These are phyloP conservation scores for Proliferodiscus dingleyae DNA, from an alignment of 2,329 filamentous ascomycete species.

Conservation along the genomic window DNA sequence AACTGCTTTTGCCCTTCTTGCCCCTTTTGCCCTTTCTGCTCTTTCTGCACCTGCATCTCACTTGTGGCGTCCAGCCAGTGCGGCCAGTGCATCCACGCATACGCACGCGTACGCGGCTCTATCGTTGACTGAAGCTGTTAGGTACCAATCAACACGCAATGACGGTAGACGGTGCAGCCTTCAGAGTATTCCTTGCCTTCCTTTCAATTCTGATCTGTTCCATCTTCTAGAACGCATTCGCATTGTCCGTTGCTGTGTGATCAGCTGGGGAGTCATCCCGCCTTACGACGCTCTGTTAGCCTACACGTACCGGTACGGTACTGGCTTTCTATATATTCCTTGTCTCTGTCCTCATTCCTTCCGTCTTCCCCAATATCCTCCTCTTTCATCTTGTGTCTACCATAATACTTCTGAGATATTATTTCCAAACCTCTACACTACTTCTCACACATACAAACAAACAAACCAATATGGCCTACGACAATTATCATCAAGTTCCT, in stretches of 20 bases:
- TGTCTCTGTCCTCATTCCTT: conserved; percentile 10
- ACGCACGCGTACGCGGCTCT: conserved; percentile 12
- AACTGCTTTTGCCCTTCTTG: no score
- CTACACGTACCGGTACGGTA: no score
- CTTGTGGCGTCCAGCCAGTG: conserved; percentile 7
- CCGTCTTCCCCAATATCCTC: conserved; percentile 1
- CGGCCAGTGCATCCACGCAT: no score
- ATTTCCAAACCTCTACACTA: no score
- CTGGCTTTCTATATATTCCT: conserved; percentile 14
- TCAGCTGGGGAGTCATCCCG: conserved; percentile 3
- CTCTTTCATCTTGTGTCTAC: conserved; percentile 6
- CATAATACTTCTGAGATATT: no score
- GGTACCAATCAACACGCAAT: conserved; percentile 9
- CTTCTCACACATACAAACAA: no score
- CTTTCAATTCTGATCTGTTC: conserved; percentile 15
- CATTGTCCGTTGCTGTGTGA: conserved; percentile 13
- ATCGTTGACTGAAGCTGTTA: background rate
- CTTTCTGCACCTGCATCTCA: background rate
- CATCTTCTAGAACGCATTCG: conserved; percentile 9
- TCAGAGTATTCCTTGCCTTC: conserved; percentile 2
- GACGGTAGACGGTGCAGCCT: no score
- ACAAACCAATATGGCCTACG: conserved; percentile 27
- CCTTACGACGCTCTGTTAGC: conserved; percentile 5
- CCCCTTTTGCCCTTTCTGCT: no score
- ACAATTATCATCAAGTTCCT: conserved; percentile 25